Percentiles rank a stretch among this genome's conserved stretches.
Conservation (phyloP, 257 asterid species). For the Verbena officinalis region DNA sequence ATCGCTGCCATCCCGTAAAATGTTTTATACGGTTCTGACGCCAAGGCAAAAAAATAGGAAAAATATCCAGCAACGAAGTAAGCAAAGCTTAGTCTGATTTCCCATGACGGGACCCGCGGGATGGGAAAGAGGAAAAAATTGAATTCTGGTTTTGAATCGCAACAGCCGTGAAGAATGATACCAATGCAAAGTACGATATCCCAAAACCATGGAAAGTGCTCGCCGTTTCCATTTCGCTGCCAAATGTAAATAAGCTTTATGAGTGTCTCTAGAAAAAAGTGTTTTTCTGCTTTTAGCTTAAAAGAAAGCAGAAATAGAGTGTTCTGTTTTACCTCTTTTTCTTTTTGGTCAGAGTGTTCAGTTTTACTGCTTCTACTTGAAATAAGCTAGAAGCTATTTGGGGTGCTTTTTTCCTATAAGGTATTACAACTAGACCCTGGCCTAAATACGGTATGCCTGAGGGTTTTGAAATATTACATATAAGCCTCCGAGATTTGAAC, state of each 20-base stretch:
- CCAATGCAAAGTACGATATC: slow-evolving; percentile 80
- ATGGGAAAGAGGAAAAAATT: slow-evolving; percentile 67
- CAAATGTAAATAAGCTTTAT: slow-evolving; percentile 18
- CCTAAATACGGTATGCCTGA: no score
- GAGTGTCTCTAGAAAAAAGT: slow-evolving; percentile 3
- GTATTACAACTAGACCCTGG: no score
- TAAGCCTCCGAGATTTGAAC: no score
- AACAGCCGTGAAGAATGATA: slow-evolving; percentile 76
- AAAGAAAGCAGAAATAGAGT: no score
- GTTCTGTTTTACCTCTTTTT: no score
- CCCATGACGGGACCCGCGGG: slow-evolving; percentile 62
- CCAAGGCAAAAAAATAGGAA: slow-evolving; percentile 70
- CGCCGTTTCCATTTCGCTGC: slow-evolving; percentile 77
- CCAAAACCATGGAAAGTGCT: slow-evolving; percentile 72
- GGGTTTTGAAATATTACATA: no score
- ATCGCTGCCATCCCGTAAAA: slow-evolving; percentile 77
- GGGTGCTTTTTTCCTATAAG: no score
- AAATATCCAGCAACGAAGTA: slow-evolving; percentile 77
- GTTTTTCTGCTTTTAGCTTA: no score
- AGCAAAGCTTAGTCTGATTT: slow-evolving; percentile 71
- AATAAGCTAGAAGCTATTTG: no score
- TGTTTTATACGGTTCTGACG: slow-evolving; percentile 70
- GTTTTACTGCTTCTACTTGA: no score
- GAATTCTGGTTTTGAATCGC: slow-evolving; percentile 78
- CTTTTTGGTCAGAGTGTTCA: no score